phyloP scores from a whole-genome alignment of 495 filamentous ascomycete genomes.

The Penicillium maclennaniae region DNA sequence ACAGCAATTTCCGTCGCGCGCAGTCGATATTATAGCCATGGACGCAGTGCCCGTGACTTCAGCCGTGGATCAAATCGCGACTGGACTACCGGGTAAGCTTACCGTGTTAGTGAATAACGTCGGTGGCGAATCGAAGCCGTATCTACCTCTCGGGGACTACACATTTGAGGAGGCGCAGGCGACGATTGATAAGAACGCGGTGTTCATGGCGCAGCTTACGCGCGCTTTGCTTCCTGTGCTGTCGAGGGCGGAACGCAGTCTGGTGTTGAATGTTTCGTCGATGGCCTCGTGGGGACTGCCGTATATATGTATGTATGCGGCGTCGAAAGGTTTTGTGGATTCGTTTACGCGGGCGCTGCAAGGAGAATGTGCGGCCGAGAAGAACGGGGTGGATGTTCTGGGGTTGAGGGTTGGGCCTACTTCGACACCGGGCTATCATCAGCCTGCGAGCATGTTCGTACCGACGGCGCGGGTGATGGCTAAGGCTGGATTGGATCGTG shows the following conservation, averaged over 20 bases:
- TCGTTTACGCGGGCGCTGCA: slow-evolving; percentile 27
- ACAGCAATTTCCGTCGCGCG: slow-evolving; percentile 24
- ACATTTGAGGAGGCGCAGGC: slow-evolving; percentile 21
- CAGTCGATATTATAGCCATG: slow-evolving; percentile 3
- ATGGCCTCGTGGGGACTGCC: slow-evolving; percentile 31
- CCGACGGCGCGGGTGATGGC: slow-evolving; percentile 23
- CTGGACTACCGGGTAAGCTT: slow-evolving; percentile 14
- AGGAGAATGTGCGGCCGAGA: slow-evolving; percentile 28
- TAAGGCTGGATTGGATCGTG: slow-evolving; percentile 25
- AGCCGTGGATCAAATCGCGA: neutral
- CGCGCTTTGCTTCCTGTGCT: slow-evolving; percentile 34
- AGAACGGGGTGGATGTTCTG: slow-evolving; percentile 26
- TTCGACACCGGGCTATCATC: slow-evolving; percentile 17
- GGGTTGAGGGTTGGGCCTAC: slow-evolving; percentile 26
- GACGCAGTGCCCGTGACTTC: slow-evolving; percentile 14
- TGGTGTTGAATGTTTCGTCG: slow-evolving; percentile 45
- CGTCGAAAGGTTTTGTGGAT: slow-evolving; percentile 37
- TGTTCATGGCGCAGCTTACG: slow-evolving; percentile 42
- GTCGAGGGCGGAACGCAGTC: slow-evolving; percentile 13
- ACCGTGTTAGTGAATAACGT: slow-evolving; percentile 51
- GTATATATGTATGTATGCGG: slow-evolving; percentile 32
- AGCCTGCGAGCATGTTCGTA: slow-evolving; percentile 18
- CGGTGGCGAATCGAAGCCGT: slow-evolving; percentile 27
- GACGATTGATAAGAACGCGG: slow-evolving; percentile 34
- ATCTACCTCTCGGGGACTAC: slow-evolving; percentile 18